Base-by-base conservation (phyloP, 2,329 filamentous ascomycete genomes). In the Verticillium isaacii region DNA sequence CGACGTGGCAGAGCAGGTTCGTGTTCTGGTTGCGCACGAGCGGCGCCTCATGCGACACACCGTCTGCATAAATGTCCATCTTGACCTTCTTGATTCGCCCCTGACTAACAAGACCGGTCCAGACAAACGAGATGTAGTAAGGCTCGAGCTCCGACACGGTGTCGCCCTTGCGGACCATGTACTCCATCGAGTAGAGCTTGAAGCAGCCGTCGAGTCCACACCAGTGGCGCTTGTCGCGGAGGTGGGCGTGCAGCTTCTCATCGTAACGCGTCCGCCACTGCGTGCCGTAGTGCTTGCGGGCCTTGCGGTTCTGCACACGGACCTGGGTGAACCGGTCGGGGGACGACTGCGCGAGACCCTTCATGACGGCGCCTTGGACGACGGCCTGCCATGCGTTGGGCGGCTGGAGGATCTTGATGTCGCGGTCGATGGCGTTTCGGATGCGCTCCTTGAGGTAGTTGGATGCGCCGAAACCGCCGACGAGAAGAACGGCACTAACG, bases 181-280 rank as follows among this genome's bases (percentile, higher is more conserved):
- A 81, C 34, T 75, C 66, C 77, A 81, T 80, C 3, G 70, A 69
- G 32, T 72, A 68, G 5, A 79, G 69, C 61, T 73, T 75, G 61
- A 71, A 76, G 62, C 70, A 72, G 0, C 75, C 76, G 39, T 75
- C 70, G 1, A 75, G 67, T 2, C 71, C 72, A 60, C 72, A 74
- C 76, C 76, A 78, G 55, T 70, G 68, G 39, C 69, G 69, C 66
- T 73, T 74, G 39, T 68, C 59, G 32, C 69, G 66, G 25, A 77
- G 64, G n/a, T 73, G 45, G 19, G 8, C 45, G 72, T 94, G 91
- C 71, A 88, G 90, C 57, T 84, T 81, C 70, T 91, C 89, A 66
- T 93, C 90, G 72, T 91, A 94, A 0, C 91, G 88, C 0, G 90
- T 93, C 0, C 90, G 90, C 73, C 93, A 93, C 29, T 86, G 90